phyloP scores from a whole-genome alignment of 306 rosid species.

The Clitoria ternatea region DNA sequence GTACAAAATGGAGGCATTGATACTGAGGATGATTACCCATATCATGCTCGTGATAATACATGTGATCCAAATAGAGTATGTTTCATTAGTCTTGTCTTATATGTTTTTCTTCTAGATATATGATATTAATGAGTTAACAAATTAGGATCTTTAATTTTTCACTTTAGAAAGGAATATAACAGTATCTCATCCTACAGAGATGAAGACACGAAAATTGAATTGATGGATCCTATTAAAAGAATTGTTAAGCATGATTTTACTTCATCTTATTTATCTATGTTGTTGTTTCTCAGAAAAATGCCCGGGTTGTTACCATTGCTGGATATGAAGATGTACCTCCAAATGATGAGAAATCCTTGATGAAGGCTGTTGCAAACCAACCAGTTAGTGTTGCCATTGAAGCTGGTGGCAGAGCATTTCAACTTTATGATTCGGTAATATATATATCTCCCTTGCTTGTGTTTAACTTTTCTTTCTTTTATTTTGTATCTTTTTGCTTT shows the following conservation, averaged over 20 bases:
- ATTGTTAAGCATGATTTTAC: no score
- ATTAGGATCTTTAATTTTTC: no score
- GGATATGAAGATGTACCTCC: slow-evolving; percentile 75
- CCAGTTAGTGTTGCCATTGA: slow-evolving; percentile 89
- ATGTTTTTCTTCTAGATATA: not conserved
- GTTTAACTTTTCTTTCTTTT: not conserved
- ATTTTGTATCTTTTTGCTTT: no score
- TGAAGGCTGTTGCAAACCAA: slow-evolving; percentile 72
- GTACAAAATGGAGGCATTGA: slow-evolving; percentile 83
- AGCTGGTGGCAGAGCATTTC: slow-evolving; percentile 94
- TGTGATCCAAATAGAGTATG: slow-evolving; percentile 73
- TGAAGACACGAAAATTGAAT: no score
- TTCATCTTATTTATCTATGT: not conserved
- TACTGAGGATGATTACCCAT: slow-evolving; percentile 74
- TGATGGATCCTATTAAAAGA: no score
- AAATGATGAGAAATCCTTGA: slow-evolving; percentile 71
- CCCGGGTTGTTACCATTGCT: slow-evolving; percentile 66
- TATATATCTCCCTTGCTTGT: not conserved
- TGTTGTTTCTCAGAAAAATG: slow-evolving; percentile 46
- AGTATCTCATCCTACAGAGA: no score
- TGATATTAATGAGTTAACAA: no score
- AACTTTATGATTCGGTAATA: slow-evolving; percentile 68
- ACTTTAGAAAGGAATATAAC: no score
- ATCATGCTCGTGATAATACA: slow-evolving; percentile 48
- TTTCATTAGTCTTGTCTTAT: not conserved